Evolutionary conservation across 2,329 filamentous ascomycete species (phyloP), one percentile per base, ranked within the genome.

Genomic region (Peltaster fructicola): DNA sequence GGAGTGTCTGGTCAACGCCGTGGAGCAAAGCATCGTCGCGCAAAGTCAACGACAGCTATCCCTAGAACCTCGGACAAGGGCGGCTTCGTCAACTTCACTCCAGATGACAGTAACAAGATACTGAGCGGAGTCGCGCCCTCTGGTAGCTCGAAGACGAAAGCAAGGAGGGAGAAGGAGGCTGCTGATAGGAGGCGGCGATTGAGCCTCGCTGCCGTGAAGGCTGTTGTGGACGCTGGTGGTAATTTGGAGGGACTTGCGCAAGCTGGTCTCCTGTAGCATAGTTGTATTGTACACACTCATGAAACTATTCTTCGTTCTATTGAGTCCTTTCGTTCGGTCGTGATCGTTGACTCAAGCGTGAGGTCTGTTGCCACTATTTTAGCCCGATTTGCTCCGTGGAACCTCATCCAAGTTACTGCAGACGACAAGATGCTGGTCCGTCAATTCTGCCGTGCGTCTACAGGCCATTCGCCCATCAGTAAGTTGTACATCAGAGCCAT

Each of bases 111-210:
- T 40, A 58, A 65, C 8, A 68, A 76, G 44, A 73, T 98, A 20
- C 68, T 98, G 51, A 80, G 69, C 6, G 85, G 84, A 4, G 88
- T 98, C 8, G 88, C 88, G 22, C 85, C 85, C 1, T 84, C 75
- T 36, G 88, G 88, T 7, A 82, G 73, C 38, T 78, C 70, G 37
- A 95, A 95, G 65, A 95, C 88, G 6, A 93, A 93, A 48, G 81
- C 81, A n/a, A 59, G 82, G 27, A 59, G 88, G 24, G 85, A 95
- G 51, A 77, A 80, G 48, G 85, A 93, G 55, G 80, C 80, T 2
- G 61, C 66, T 26, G 85, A 93, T 44, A 73, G 74, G 51, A 61
- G 78, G 40, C 56, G 73, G 37, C 63, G 65, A 45, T 45, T 84
- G 27, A 73, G 65, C 41, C 68, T 78, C 48, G 69, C 70, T 6